These are phyloP conservation scores for Emericellopsis atlantica DNA, from an alignment of 2,329 filamentous ascomycete species.

Conservation along the genomic window DNA sequence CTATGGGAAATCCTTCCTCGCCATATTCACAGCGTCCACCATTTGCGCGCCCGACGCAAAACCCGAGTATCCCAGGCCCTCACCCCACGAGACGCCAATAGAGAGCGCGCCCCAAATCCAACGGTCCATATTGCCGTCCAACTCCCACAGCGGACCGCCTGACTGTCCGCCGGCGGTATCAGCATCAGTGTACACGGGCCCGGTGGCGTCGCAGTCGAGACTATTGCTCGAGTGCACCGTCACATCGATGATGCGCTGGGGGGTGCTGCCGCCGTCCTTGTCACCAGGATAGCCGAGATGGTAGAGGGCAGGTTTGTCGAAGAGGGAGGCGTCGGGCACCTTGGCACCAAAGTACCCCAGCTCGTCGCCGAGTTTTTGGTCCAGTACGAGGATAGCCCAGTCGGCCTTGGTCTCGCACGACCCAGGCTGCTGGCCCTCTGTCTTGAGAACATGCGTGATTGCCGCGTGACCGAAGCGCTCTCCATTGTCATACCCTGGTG, in stretches of 20 bases:
- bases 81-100: constrained; percentile 2
- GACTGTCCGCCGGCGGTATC: constrained; percentile 6
- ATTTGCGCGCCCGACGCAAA: constrained; percentile 4
- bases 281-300: constrained; percentile 5
- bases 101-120: constrained; percentile 5
- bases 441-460: background rate
- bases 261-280: constrained; percentile 1
- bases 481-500: constrained; percentile 11
- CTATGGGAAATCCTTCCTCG: constrained; percentile 1
- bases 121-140: constrained; percentile 1
- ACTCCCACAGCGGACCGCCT: constrained; percentile 5
- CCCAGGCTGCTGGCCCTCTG: background rate
- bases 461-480: constrained; percentile 4
- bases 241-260: constrained; percentile 4
- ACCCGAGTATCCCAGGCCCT: constrained; percentile 1
- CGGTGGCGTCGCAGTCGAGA: constrained; percentile 3
- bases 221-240: constrained; percentile 1
- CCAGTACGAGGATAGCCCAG: constrained; percentile 4
- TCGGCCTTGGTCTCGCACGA: constrained; percentile 2
- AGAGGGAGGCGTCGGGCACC: constrained; percentile 1
- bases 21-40: constrained; percentile 2
- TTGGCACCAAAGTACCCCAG: constrained; percentile 4
- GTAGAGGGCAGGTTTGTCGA: constrained; percentile 3
- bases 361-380: constrained; percentile 2
- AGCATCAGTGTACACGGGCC: constrained; percentile 4